phyloP scores from a whole-genome alignment of 495 filamentous ascomycete species.

The Talaromyces proteolyticus region DNA sequence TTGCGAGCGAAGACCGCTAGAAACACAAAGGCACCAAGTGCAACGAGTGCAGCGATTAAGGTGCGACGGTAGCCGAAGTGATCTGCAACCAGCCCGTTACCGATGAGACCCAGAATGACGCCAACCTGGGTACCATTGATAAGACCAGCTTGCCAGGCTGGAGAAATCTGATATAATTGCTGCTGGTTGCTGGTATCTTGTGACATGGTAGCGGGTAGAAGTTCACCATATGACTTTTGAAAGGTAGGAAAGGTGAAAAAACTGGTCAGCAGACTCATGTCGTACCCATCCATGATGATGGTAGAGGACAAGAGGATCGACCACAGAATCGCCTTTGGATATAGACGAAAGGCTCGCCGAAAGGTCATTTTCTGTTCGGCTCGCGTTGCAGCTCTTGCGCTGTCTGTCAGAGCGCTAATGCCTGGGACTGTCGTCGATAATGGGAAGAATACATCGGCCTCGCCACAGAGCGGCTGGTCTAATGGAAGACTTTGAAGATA shows the following conservation, averaged over 20 bases:
- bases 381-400: too few relatives aligned
- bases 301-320: slow-evolving; percentile 26
- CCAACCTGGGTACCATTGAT: slow-evolving; percentile 51
- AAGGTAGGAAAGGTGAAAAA: slow-evolving; percentile 17
- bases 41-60: slow-evolving; percentile 49
- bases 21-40: slow-evolving; percentile 20
- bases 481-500: too few relatives aligned
- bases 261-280: slow-evolving; percentile 25
- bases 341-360: slow-evolving; percentile 14
- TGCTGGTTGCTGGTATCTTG: too few relatives aligned
- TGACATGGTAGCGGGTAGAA: slow-evolving; percentile 14
- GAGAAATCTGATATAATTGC: slow-evolving; percentile 35
- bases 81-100: slow-evolving; percentile 59
- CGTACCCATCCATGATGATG: slow-evolving; percentile 39
- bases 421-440: too few relatives aligned
- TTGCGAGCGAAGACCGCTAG: slow-evolving; percentile 17
- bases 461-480: too few relatives aligned
- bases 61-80: slow-evolving; percentile 57
- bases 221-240: slow-evolving; percentile 20
- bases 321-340: slow-evolving; percentile 36
- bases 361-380: slow-evolving; percentile 18
- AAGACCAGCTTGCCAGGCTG: slow-evolving; percentile 57
- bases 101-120: slow-evolving; percentile 58
- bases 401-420: too few relatives aligned
- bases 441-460: too few relatives aligned